These are phyloP conservation scores for Wallacemonas rigidus DNA, from an alignment of 208 protist genomes.

Conservation along the genomic window DNA sequence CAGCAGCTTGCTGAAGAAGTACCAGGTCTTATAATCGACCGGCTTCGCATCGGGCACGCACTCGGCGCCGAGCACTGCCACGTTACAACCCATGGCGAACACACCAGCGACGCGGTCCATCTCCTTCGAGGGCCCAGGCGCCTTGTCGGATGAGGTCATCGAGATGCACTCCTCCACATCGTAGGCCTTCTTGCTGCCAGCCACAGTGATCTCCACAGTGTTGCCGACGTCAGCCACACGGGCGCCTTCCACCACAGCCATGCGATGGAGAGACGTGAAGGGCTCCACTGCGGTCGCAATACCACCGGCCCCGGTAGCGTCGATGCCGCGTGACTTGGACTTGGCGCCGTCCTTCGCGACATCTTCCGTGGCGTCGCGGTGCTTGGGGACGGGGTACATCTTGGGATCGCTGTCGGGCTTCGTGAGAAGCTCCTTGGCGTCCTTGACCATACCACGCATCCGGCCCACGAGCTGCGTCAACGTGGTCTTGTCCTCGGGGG, in stretches of 20 bases:
- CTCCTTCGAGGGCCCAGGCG: constrained; percentile 34
- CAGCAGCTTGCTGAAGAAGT: constrained; percentile 37
- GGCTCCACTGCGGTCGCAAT: constrained; percentile 11
- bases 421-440: constrained; percentile 40
- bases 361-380: constrained; percentile 10
- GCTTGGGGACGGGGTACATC: constrained; percentile 35
- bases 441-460: constrained; percentile 42
- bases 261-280: constrained; percentile 52
- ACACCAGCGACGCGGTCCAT: constrained; percentile 39
- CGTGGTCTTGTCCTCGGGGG: constrained; percentile 24
- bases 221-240: constrained; percentile 24
- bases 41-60: constrained; percentile 25
- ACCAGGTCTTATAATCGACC: constrained; percentile 49
- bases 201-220: constrained; percentile 39
- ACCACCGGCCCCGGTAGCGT: background rate
- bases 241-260: constrained; percentile 44
- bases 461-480: constrained; percentile 31
- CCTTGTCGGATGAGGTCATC: constrained; percentile 9
- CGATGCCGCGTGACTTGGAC: constrained; percentile 9
- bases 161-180: constrained; percentile 62
- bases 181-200: constrained; percentile 43
- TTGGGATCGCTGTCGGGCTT: constrained; percentile 39
- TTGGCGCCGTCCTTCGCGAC: constrained; percentile 9
- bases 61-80: constrained; percentile 51
- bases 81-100: constrained; percentile 41